Base-by-base conservation (phyloP, 2,329 filamentous ascomycete genomes). In the Talaromyces sp. region DNA sequence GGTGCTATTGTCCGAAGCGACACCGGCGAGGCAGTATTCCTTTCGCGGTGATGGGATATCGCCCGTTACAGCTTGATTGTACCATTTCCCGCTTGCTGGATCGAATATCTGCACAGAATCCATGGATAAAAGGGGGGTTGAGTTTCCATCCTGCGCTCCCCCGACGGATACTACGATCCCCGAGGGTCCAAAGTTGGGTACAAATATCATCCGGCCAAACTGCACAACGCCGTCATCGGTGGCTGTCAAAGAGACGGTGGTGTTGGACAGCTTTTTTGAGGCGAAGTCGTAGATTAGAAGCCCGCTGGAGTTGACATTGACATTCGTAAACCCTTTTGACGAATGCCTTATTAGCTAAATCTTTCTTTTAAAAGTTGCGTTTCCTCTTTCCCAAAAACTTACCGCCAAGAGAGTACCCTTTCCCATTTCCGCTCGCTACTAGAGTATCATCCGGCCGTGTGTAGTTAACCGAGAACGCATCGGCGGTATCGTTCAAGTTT, bases 41-140 rank as follows among this genome's bases (percentile, higher is more conserved):
- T 54, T 2, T 35, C 52, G 29, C 5, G 14, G 17, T 54, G 21
- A n/a, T 7, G 52, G 52, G 14, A 21, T 19, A 21, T 5, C 27
- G 17, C 52, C 52, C 32, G 52, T 3, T 12, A 35, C 29, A 38
- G 29, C 3, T 29, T 54, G 52, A 11, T 54, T 29, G 35, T 54
- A 54, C 52, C 52, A 54, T 8, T 54, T 24, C n/a, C 52, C 52
- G 52, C 52, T 54, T 32, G 29, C 52, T 21, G 52, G 29, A 14
- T 54, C 52, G 29, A 54, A 54, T 31, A 54, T 54, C 10, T 54
- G 52, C 21, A 54, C 52, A 32, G 52, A 21, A 29, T 54, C 52
- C 52, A 54, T 54, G 52, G 50, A 10, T 31, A 50, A 8, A 8
- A 27, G 10, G 2, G 1, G 1, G 50, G n/a, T 29, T 27, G 50